Evolutionary conservation across 768 basidiomycete species (phyloP), one percentile per base, ranked within the genome.

Genomic region (Pisolithus microcarpus): DNA sequence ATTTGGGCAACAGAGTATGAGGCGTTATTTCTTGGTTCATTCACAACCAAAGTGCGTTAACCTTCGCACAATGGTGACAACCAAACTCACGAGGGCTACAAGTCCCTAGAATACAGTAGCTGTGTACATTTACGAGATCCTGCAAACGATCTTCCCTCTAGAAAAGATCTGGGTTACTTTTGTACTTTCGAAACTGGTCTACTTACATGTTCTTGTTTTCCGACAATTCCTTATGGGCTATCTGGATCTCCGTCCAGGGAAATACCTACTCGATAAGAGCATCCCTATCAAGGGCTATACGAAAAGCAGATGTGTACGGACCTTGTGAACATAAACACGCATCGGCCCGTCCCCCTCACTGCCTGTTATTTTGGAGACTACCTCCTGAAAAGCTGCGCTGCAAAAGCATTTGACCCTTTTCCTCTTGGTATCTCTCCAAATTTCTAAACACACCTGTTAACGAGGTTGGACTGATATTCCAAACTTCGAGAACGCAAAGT

Each of bases 171-270:
- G 21, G 11, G 44, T 36, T 16, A 24, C 26, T 6, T 21, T 16
- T 21, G 26, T 52, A 21, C 36, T 48, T 49, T 52, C 42, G 24
- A 28, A 34, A 2, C 49, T 49, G 48, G 47, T 47, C 36, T 38
- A 45, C 72, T 63, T 47, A 63, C 67, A 69, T 75, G 56, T 78
- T 84, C 66, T 72, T 76, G 61, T 91, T 85, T 51, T 72, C 80
- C 63, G 87, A 82, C 85, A 97, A 92, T 68, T 89, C 89, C 53
- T 75, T 73, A 55, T 91, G 90, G 2, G 91, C 92, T 28, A 78
- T 78, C 58, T 81, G 80, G 46, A 95, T 88, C 46, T 88, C 75
- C 11, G 76, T 75, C 89, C 87, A 91, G 1, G 80, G 75, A 68
- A 84, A 94, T 16, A 89, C 81, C 87, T 91, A 53, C 38, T 9